phyloP scores from a whole-genome alignment of 768 basidiomycete genomes.

The Imleria badia region DNA sequence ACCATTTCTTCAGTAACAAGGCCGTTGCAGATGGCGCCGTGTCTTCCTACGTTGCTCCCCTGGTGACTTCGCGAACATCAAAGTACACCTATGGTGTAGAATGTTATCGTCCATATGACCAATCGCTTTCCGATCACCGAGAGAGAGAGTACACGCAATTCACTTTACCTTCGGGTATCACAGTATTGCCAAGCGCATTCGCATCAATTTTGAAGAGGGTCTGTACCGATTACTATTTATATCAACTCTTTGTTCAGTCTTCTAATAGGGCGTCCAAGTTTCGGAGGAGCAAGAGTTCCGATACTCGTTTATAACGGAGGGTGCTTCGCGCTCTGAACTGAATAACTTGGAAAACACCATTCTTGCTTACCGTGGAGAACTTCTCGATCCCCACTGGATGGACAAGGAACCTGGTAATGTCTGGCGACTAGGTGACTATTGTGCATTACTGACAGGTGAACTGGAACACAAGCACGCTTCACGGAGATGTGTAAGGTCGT shows the following conservation, averaged over 20 bases:
- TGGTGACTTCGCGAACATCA: conserved; percentile 43
- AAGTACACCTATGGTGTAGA: conserved; percentile 40
- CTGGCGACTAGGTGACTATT: background rate
- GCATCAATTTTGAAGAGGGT: conserved; percentile 37
- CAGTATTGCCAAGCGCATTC: conserved; percentile 34
- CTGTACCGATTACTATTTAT: background rate
- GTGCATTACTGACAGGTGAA: background rate
- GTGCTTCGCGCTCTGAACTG: background rate
- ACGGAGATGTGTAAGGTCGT: background rate
- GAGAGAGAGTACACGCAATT: conserved; percentile 25
- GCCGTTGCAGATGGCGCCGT: conserved; percentile 35
- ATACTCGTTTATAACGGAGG: background rate
- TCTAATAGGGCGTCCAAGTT: conserved; percentile 7
- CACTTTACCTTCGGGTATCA: conserved; percentile 26
- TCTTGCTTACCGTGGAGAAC: conserved; percentile 2
- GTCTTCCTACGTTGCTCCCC: conserved; percentile 37
- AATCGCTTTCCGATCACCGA: conserved; percentile 36
- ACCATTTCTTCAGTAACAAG: conserved; percentile 31
- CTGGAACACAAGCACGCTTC: background rate
- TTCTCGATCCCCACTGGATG: background rate
- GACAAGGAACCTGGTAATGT: conserved; percentile 2
- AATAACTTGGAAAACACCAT: background rate
- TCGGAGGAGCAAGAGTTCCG: background rate
- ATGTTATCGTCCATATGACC: conserved; percentile 27
- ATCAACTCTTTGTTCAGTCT: background rate